These are phyloP conservation scores for Leishmania mexicana DNA, from an alignment of 208 protist genomes.

Conservation along the genomic window DNA sequence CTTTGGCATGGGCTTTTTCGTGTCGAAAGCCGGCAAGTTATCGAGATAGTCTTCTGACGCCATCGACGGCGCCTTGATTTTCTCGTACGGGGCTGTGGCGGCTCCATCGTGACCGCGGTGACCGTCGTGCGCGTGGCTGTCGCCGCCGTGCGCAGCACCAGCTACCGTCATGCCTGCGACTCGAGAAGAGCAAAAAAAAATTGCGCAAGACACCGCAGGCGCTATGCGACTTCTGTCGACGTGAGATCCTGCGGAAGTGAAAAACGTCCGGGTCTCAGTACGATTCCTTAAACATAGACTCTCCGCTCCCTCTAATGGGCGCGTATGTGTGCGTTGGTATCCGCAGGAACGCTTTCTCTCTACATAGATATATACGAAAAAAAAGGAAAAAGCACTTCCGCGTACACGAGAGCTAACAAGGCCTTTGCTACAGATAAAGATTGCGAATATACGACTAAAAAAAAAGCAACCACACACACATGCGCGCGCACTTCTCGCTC, in stretches of 20 bases:
- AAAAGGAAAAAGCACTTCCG: background rate
- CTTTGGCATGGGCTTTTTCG: conserved; percentile 37
- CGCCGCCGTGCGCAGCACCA: background rate
- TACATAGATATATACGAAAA: background rate
- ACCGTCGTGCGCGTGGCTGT: conserved; percentile 19
- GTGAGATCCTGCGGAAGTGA: background rate
- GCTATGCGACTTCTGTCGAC: background rate
- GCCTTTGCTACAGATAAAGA: background rate
- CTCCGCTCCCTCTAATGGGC: background rate
- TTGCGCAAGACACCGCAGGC: background rate
- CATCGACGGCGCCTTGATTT: conserved; percentile 61
- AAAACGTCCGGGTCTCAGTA: background rate
- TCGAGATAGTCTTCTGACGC: conserved; percentile 66
- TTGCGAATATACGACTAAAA: background rate
- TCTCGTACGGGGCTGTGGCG: conserved; percentile 21
- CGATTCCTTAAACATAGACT: background rate
- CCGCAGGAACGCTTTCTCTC: background rate
- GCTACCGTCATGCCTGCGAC: conserved; percentile 1
- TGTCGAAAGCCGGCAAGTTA: conserved; percentile 67
- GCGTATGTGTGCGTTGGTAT: background rate
- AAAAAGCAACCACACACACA: background rate
- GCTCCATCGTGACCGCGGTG: conserved; percentile 8
- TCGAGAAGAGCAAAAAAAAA: background rate
- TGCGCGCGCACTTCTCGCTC: background rate
- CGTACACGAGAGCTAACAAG: background rate